These are phyloP conservation scores for Phytopythium kandeliae DNA, from an alignment of 352 stramenopile genomes.

Conservation along the genomic window DNA sequence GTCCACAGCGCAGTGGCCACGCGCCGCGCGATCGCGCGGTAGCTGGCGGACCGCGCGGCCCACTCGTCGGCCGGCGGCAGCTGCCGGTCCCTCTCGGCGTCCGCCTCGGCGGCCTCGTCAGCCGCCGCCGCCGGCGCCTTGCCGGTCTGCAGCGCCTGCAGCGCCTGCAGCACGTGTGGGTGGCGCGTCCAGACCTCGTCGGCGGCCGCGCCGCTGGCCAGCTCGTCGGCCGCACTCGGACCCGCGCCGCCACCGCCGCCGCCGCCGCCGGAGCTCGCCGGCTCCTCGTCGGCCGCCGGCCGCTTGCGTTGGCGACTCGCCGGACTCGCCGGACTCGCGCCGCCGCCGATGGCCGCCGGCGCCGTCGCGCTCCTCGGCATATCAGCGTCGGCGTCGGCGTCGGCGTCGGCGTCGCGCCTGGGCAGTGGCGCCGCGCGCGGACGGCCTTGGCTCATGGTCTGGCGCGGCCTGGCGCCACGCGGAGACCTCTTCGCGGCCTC, in stretches of 20 bases:
- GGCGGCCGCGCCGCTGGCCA: too few species aligned
- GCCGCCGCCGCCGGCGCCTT: neutral
- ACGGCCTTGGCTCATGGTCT: neutral
- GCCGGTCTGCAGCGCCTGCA: constrained; percentile 25
- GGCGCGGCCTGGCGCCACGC: too few species aligned
- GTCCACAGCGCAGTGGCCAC: constrained; percentile 18
- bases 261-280: too few species aligned
- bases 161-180: constrained; percentile 34
- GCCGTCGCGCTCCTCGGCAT: neutral
- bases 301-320: too few species aligned
- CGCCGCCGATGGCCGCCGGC: too few species aligned
- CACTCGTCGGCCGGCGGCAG: constrained; percentile 32
- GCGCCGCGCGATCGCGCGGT: constrained; percentile 35
- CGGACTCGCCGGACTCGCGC: too few species aligned
- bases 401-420: neutral
- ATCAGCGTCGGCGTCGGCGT: neutral
- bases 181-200: constrained; percentile 33
- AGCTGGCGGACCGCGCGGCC: constrained; percentile 35
- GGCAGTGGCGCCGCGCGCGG: neutral
- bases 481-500: too few species aligned
- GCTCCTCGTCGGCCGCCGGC: too few species aligned
- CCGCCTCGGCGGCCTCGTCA: constrained; percentile 1
- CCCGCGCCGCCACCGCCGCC: too few species aligned
- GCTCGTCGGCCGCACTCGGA: neutral
- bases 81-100: constrained; percentile 16